phyloP scores from a whole-genome alignment of 306 rosid genomes.

The Dryas octopetala region DNA sequence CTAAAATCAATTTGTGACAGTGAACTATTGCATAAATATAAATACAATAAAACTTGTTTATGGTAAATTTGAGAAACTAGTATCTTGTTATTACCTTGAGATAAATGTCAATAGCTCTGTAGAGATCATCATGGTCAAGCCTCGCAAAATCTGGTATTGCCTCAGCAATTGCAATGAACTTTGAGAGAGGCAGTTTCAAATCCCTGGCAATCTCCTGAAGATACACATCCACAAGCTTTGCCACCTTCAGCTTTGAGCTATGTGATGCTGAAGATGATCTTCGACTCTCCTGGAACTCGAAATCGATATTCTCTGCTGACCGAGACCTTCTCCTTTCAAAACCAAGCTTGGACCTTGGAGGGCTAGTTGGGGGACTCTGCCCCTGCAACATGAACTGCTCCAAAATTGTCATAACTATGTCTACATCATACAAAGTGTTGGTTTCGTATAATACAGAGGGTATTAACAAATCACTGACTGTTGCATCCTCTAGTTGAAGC shows the following conservation, averaged over 20 bases:
- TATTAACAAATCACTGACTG: constrained; percentile 66
- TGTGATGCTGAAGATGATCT: constrained; percentile 97
- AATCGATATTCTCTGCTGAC: constrained; percentile 85
- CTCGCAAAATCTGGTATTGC: constrained; percentile 90
- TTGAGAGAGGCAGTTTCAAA: constrained; percentile 62
- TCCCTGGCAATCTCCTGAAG: constrained; percentile 86
- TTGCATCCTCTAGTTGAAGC: constrained; percentile 86
- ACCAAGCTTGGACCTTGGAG: constrained; percentile 65
- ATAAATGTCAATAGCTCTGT: constrained; percentile 87
- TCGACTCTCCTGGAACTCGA: constrained; percentile 88
- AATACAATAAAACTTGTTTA: constrained; percentile 15
- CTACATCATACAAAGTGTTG: constrained; percentile 66
- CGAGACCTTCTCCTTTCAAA: constrained; percentile 86
- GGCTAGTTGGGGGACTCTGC: constrained; percentile 91
- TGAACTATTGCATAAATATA: constrained; percentile 30
- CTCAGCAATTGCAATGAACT: constrained; percentile 77
- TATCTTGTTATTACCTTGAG: constrained; percentile 64
- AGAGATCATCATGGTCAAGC: constrained; percentile 92
- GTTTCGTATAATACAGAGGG: constrained; percentile 57
- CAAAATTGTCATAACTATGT: constrained; percentile 67
- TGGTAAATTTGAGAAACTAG: constrained; percentile 25
- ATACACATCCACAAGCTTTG: constrained; percentile 84
- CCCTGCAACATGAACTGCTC: constrained; percentile 80
- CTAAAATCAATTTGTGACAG: constrained; percentile 36
- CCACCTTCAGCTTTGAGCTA: constrained; percentile 81